A percentile compares a stretch with the other conserved stretches of the same genome.
These are phyloP conservation scores for Hypoxylon fragiforme DNA, from an alignment of 495 filamentous ascomycete species.

Conservation along the genomic window DNA sequence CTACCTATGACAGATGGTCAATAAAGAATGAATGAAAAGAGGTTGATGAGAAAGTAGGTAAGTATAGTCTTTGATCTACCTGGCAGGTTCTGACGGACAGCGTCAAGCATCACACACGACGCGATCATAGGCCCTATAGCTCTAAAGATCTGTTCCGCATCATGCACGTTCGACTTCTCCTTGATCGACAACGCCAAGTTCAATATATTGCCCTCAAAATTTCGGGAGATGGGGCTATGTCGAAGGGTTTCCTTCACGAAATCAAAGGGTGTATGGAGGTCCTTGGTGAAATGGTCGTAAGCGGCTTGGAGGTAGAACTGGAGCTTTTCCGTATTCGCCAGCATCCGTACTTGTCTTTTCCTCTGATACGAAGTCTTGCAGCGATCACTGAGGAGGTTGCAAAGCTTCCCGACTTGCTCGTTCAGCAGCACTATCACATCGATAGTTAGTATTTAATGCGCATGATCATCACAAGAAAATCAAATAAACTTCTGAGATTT, in stretches of 20 bases:
- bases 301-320: conserved; percentile 54
- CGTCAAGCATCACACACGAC: conserved; percentile 59
- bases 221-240: conserved; percentile 50
- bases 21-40: conserved; percentile 1
- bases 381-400: conserved; percentile 42
- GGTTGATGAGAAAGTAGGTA: conserved; percentile 1
- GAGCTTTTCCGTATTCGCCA: conserved; percentile 55
- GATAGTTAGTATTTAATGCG: conserved; percentile 5
- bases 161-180: conserved; percentile 34
- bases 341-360: conserved; percentile 51
- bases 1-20: conserved; percentile 40
- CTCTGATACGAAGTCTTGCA: conserved; percentile 43
- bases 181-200: conserved; percentile 53
- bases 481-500: background rate
- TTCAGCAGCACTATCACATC: conserved; percentile 44
- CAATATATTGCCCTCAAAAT: conserved; percentile 59
- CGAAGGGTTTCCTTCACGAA: conserved; percentile 54
- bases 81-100: conserved; percentile 46
- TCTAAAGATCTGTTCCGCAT: conserved; percentile 46
- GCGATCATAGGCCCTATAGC: conserved; percentile 56
- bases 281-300: conserved; percentile 59
- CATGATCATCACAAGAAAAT: background rate
- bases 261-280: conserved; percentile 58
- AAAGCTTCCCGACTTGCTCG: conserved; percentile 54
- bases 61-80: conserved; percentile 30